Evolutionary conservation across 495 filamentous ascomycete genomes (phyloP), one percentile per base, ranked within the genome.

Genomic region (Lentithecium fluviatile): DNA sequence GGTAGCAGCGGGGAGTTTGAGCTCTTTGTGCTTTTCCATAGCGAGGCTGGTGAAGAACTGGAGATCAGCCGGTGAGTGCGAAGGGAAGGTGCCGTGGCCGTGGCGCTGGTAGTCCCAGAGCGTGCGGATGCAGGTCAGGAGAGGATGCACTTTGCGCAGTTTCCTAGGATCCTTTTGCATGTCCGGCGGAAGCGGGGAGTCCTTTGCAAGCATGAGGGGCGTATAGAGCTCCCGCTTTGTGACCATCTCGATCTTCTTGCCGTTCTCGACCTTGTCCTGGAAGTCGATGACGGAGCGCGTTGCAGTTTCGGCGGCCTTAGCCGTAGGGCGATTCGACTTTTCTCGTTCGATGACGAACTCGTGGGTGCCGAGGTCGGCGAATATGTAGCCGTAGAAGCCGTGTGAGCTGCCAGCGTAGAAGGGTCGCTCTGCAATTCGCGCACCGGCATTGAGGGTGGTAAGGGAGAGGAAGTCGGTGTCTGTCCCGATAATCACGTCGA

Each of bases 351-450:
- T 85, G 38, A 94, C 84, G 62, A 89, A 98, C 58, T 90, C 84
- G 70, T 97, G 94, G 45, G 80, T 79, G 67, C 95, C 88, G 12
- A 98, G 79, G 70, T 98, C 94, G 20, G 90, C 87, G 73, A 98
- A 98, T 52, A 95, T 86, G 71, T 89, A 98, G 26, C 95, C 95
- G 74, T 95, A 96, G 69, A 97, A 81, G 23, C 94, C 94, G 71
- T 96, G 91, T 11, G 87, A 82, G 45, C 83, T 86, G 19, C 90
- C 88, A 26, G 91, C 91, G 74, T 98, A 98, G 76, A 96, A 96
- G 21, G 88, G 85, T 38, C 83, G 81, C 59, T 82, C 79, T 54
- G 85, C 81, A 21, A 93, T 74, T 29, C 91, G 87, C 38, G 90
- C 89, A 13, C 86, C 83, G 11, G 87, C 86, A 73, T 98, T 96